phyloP scores from a whole-genome alignment of 352 stramenopile species.

The Phytophthora pinifolia region DNA sequence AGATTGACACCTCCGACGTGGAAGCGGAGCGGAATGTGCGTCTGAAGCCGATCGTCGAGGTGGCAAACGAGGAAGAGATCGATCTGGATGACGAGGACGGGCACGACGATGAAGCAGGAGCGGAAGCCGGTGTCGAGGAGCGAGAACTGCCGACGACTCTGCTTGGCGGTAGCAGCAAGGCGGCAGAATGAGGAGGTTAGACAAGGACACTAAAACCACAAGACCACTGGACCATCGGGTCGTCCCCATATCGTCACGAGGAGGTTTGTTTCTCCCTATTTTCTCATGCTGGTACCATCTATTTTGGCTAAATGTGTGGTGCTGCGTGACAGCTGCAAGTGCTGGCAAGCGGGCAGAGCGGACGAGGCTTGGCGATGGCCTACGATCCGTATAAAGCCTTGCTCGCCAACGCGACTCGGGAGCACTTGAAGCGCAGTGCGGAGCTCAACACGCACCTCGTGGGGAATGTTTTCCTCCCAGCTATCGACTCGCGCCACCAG shows the following conservation, averaged over 20 bases:
- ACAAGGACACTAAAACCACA: constrained; percentile 8
- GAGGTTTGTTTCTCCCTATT: constrained; percentile 9
- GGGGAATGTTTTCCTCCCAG: constrained; percentile 66
- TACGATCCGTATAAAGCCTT: constrained; percentile 54
- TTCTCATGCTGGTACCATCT: constrained; percentile 13
- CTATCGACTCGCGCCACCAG: constrained; percentile 37
- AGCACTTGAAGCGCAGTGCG: constrained; percentile 42
- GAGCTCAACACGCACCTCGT: constrained; percentile 49
- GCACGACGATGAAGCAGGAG: constrained; percentile 32
- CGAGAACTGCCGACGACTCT: constrained; percentile 54
- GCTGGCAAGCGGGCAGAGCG: not conserved
- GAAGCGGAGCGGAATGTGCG: constrained; percentile 77
- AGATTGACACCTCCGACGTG: constrained; percentile 42
- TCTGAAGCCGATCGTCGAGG: constrained; percentile 75
- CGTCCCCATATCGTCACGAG: not conserved
- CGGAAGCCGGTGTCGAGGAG: constrained; percentile 52
- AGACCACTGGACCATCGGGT: constrained; percentile 1
- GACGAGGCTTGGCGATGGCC: constrained; percentile 16
- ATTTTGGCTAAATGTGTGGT: constrained; percentile 16
- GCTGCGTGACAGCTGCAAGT: constrained; percentile 1
- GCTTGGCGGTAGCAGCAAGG: constrained; percentile 30
- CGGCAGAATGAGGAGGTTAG: constrained; percentile 16
- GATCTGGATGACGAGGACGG: constrained; percentile 90
- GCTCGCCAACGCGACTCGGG: constrained; percentile 43
- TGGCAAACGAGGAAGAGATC: constrained; percentile 91